Evolutionary conservation across 106 monocot species (phyloP).

Genomic region (Dendrobium officinale): DNA sequence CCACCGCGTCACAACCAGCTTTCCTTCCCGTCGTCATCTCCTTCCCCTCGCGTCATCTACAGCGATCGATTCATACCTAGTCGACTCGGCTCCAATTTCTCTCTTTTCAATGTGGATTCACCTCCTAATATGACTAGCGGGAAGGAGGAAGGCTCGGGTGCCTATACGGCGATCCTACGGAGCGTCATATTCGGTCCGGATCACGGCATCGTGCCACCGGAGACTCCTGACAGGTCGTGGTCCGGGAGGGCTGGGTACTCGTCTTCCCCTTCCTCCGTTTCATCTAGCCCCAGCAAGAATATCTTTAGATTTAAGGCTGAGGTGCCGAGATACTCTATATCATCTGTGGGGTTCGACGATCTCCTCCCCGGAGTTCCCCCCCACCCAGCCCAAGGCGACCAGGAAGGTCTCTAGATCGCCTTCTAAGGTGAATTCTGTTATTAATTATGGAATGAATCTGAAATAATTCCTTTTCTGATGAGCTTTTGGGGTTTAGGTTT

Average conservation of each 20-base stretch:
- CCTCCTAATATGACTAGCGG: conserved; percentile 1
- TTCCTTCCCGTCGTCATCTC: conserved; percentile 12
- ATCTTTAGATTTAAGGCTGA: conserved; percentile 87
- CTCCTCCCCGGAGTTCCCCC: conserved; percentile 31
- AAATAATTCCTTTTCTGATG: neutral
- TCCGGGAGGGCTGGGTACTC: conserved; percentile 9
- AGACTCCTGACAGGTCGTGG: conserved; percentile 24
- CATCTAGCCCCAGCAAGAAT: conserved; percentile 44
- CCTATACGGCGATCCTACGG: conserved; percentile 59
- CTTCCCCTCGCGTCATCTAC: conserved; percentile 40
- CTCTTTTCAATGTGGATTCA: conserved; percentile 44
- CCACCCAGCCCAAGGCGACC: conserved; percentile 29
- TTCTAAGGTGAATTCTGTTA: conserved; percentile 45
- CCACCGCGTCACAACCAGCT: conserved; percentile 4
- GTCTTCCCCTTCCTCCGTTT: conserved; percentile 28
- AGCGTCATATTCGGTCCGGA: conserved; percentile 59
- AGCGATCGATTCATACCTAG: conserved; percentile 82
- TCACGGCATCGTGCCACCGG: conserved; percentile 21
- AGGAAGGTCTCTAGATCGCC: conserved; percentile 78
- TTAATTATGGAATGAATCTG: neutral
- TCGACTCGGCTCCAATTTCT: conserved; percentile 64
- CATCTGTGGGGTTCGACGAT: conserved; percentile 31
- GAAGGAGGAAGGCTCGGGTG: conserved; percentile 23
- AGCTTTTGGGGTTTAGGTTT: conserved; percentile 37
- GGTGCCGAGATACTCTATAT: conserved; percentile 30